Evolutionary conservation across 768 basidiomycete genomes (phyloP).

Genomic region (Tulasnella sp.): DNA sequence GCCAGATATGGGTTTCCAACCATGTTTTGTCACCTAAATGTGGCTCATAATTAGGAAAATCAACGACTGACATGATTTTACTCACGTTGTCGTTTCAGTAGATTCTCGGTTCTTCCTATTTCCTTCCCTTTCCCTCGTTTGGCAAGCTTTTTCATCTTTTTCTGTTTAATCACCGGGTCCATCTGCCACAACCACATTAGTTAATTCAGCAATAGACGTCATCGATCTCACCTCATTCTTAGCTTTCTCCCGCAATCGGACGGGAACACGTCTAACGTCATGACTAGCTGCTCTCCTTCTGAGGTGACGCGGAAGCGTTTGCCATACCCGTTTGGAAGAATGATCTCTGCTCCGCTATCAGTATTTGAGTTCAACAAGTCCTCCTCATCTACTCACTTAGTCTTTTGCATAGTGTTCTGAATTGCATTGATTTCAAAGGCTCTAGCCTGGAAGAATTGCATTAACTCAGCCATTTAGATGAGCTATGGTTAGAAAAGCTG

Average conservation of each 20-base stretch:
- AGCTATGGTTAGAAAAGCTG: background rate
- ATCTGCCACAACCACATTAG: constrained; percentile 31
- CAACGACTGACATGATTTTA: background rate
- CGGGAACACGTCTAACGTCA: constrained; percentile 79
- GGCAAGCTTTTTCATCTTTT: constrained; percentile 30
- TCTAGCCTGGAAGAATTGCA: constrained; percentile 43
- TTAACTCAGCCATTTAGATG: background rate
- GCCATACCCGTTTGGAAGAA: constrained; percentile 77
- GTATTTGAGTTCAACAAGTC: background rate
- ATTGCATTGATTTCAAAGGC: constrained; percentile 85
- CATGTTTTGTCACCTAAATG: constrained; percentile 66
- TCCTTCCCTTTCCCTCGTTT: constrained; percentile 52
- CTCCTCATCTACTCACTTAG: constrained; percentile 36
- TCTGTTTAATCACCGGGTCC: constrained; percentile 36
- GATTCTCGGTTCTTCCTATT: constrained; percentile 42
- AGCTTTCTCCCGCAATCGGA: constrained; percentile 71
- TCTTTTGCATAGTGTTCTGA: constrained; percentile 71
- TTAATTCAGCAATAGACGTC: background rate
- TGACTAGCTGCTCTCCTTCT: constrained; percentile 90
- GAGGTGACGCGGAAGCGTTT: constrained; percentile 82
- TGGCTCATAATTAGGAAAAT: background rate
- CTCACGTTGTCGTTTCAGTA: constrained; percentile 65
- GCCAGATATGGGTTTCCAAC: constrained; percentile 96
- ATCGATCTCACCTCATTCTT: constrained; percentile 51
- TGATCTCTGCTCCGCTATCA: constrained; percentile 34